Conservation (phyloP, 1,284 basidiomycete genomes). For the Cutaneotrichosporon cutaneum region DNA sequence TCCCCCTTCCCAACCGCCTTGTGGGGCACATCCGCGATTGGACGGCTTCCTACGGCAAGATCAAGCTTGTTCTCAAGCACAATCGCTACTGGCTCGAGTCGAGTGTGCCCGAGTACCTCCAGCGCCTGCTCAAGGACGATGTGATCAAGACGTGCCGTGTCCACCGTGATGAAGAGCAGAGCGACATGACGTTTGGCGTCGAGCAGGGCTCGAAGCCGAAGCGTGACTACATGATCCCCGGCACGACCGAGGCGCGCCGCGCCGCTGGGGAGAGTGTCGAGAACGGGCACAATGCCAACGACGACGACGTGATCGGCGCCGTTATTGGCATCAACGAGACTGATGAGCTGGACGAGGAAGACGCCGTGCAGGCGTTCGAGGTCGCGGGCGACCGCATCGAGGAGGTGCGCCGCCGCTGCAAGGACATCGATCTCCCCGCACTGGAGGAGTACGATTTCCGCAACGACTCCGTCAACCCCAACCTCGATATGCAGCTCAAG, state of each 20-base stretch:
- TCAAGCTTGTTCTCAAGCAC: slow-evolving; percentile 93
- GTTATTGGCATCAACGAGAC: slow-evolving; percentile 85
- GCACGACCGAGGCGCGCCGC: slow-evolving; percentile 58
- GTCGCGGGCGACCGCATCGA: slow-evolving; percentile 90
- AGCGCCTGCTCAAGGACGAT: slow-evolving; percentile 78
- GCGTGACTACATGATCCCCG: slow-evolving; percentile 78
- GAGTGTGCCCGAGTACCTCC: slow-evolving; percentile 84
- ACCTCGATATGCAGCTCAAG: slow-evolving; percentile 94
- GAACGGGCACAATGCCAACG: slow-evolving; percentile 5
- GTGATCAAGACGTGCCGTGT: slow-evolving; percentile 60
- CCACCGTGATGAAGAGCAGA: slow-evolving; percentile 32
- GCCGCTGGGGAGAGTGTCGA: slow-evolving; percentile 5
- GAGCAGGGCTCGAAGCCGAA: slow-evolving; percentile 71
- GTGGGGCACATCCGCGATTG: slow-evolving; percentile 81
- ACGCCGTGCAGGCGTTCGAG: slow-evolving; percentile 92
- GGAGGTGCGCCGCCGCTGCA: slow-evolving; percentile 88
- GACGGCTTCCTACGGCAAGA: slow-evolving; percentile 92
- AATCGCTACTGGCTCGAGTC: slow-evolving; percentile 96
- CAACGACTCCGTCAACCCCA: slow-evolving; percentile 89
- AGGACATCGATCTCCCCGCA: slow-evolving; percentile 93
- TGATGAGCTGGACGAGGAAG: slow-evolving; percentile 92
- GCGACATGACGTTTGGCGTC: slow-evolving; percentile 68
- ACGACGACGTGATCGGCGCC: slow-evolving; percentile 61
- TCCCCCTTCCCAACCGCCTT: slow-evolving; percentile 82
- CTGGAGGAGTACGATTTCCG: slow-evolving; percentile 97